Evolutionary conservation across 2,329 filamentous ascomycete genomes (phyloP), one percentile per base, ranked within the genome.

Genomic region (Amauroascus verrucosus): DNA sequence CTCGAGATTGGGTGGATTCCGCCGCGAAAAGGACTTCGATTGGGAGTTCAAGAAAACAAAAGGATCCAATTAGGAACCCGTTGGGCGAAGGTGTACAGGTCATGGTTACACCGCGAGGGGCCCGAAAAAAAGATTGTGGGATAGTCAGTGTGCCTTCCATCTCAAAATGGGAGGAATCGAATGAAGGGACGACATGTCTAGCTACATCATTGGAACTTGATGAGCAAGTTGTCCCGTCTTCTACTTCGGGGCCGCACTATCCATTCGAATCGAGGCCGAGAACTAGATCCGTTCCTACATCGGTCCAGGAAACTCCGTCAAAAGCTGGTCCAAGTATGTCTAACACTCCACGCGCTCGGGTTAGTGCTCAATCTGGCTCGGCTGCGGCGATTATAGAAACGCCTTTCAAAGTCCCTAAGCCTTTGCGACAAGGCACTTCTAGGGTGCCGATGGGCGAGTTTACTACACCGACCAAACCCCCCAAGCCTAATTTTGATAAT

Each of bases 1-100:
- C 72, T 14, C 69, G 68, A 51, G 71, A 74, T 44, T 67, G 74
- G 45, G 73, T 70, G 7, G 67, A 75, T 9, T 68, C 71, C 50
- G 67, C 66, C 5, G 68, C 67, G 26, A 70, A 69, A 60, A 48
- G 57, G 28, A 38, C 52, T 9, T 49, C 49, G n/a, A 51, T 22
- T 14, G 51, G 59, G 35, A 63, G 63, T 33, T 63, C 66, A 38
- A 65, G 68, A 13, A 72, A 72, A 51, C 56, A 67, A 11, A 72
- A 68, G 47, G 67, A 73, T 49, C 70, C 70, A 1, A 65, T 68
- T 2, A 67, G 70, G 2, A 72, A 72, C 56, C 67, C 67, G 1
- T 59, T 66, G 8, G 68, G 66, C 9, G 67, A 73, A 57, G 67
- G 70, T 6, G 70, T 76, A 20, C 74, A 76, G 60, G 51, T 53